Evolutionary conservation across 352 stramenopile genomes (phyloP).

Genomic region (Globisporangium middletonii): DNA sequence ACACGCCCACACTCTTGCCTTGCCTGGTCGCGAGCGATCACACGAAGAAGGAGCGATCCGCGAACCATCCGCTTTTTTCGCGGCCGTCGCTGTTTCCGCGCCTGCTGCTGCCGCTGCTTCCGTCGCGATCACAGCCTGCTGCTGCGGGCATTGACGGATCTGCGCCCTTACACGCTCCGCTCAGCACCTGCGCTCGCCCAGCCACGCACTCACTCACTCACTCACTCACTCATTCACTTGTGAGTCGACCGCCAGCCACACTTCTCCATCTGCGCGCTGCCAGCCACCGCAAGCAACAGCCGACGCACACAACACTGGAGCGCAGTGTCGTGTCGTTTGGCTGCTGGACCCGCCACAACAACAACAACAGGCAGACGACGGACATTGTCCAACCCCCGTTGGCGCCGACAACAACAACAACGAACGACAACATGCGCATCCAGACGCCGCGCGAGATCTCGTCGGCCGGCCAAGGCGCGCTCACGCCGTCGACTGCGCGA

Average conservation of each 20-base stretch:
- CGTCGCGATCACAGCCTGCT: conserved; percentile 1
- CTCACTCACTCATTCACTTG: too few relatives aligned
- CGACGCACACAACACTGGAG: too few relatives aligned
- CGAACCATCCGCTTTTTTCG: conserved; percentile 12
- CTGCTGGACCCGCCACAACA: background rate
- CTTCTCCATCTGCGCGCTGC: conserved; percentile 1
- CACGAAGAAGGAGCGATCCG: conserved; percentile 11
- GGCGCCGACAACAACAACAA: background rate
- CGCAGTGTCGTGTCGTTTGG: background rate
- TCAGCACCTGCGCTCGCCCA: background rate
- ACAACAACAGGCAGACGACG: background rate
- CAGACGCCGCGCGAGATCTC: conserved; percentile 64
- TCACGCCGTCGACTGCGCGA: conserved; percentile 57
- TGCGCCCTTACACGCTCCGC: too few relatives aligned
- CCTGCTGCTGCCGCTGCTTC: background rate
- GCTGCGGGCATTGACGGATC: background rate
- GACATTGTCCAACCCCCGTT: background rate
- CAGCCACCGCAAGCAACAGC: background rate
- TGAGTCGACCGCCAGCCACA: background rate
- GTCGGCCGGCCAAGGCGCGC: conserved; percentile 51
- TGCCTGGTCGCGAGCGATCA: background rate
- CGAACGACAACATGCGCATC: background rate
- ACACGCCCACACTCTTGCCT: background rate
- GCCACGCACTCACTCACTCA: background rate
- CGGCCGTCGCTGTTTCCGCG: background rate